Evolutionary conservation across 192 early-diverging fungal species (phyloP), one percentile per base, ranked within the genome.

Genomic region (Coemansia sp.): DNA sequence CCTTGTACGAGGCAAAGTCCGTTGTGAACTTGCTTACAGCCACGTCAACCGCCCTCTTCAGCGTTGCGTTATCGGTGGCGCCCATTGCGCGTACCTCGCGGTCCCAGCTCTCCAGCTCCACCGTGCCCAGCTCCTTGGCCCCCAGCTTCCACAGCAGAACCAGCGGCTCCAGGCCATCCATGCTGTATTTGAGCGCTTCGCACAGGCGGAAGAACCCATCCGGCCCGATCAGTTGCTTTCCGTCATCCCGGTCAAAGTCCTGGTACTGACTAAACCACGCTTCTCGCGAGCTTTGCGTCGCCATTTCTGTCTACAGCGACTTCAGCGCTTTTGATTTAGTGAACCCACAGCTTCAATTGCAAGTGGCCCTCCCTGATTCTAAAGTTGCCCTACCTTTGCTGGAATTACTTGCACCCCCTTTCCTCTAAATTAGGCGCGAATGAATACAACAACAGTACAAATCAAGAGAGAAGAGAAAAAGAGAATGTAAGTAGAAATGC

Each of bases 151-250:
- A 81, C 42, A 66, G 39, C 25, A 75, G 41, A 34, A 75, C 73
- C 38, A 81, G 60, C 14, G 78, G 72, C 59, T 75, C 69, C 12
- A 81, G 56, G n/a, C 56, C 47, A 16, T 72, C 69, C 60, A 81
- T 69, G 42, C 61, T 52, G 20, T 61, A 72, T 26, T 52, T 73
- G 39, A 81, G 60, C 26, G 63, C 66, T 13, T 57, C 59, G 50
- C 78, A 75, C 18, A 81, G 78, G 59, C 50, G 56, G 64, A 75
- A 59, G 37, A 75, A 81, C 25, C 78, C 78, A 8, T 71, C 78
- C 0, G 72, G 72, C 33, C 37, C 59, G 35, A 81, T 75, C 25
- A 66, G 18, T 20, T 59, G 63, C 60, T 59, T 50, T 26, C 64
- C 78, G 20, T 72, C 73, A 21, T 55, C 56, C 31, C 64, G 64